Evolutionary conservation across 2,329 filamentous ascomycete genomes (phyloP), one percentile per base, ranked within the genome.

Genomic region (Boeremia lycopersici): DNA sequence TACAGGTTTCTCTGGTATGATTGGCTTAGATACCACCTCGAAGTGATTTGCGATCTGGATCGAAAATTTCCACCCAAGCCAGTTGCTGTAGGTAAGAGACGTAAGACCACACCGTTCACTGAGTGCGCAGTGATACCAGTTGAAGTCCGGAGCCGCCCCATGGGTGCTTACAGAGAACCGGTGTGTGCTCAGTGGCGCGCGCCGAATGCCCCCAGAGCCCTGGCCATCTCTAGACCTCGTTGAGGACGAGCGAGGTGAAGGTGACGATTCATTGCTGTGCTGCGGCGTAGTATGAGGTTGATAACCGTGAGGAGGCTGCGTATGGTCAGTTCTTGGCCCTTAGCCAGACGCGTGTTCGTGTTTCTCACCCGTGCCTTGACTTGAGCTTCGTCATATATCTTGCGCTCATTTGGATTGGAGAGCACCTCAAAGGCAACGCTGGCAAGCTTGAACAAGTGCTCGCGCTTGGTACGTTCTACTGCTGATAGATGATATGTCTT

Each of bases 381-480:
- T 33, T 8, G 17, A 40, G 6, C 12, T 33, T 40, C 15, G 10
- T 48, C 45, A 12, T 48, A 48, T 29, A 13, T n/a, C 17, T 26
- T 26, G 35, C 45, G 45, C 19, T 33, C 40, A 4, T 33, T 11
- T 9, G 35, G 34, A 13, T 48, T 28, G 13, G 45, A 34, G 12
- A 48, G 35, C 12, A 40, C 13, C 13, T 48, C 45, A 28, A 48
- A 48, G 26, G 45, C 45, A 3, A 48, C 26, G 8, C 40, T 48
- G 13, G 35, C 45, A n/a, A 40, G 29, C 9, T 40, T 48, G 45
- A 40, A 48, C 8, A 33, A 4, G 15, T 40, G 35, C 30, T 48
- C 35, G 9, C 35, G 45, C 9, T 26, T 17, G 26, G 17, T 4
- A 13, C 45, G 45, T 12, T 48, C 45, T 19, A 17, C 11, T 15